Evolutionary conservation across 257 asterid species (phyloP).

Genomic region (Solanum dulcamara): DNA sequence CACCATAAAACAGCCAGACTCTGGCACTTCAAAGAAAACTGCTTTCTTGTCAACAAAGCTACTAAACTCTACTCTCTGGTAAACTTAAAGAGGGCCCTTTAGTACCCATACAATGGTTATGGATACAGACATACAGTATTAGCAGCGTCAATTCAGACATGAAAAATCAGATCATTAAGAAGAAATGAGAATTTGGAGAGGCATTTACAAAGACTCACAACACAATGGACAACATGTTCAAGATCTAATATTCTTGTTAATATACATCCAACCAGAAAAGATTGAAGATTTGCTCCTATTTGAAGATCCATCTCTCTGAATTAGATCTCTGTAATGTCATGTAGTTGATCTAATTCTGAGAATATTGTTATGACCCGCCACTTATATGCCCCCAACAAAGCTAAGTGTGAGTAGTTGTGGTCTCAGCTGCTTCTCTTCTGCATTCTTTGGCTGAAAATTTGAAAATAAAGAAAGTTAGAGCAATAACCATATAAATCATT

Average conservation of each 20-base stretch:
- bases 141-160: not conserved
- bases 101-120: no score
- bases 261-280: not conserved
- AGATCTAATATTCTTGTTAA: not conserved
- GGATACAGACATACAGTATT: no score
- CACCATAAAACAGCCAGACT: not conserved
- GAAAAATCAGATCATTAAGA: not conserved
- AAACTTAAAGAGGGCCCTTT: no score
- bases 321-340: not conserved
- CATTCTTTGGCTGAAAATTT: not conserved
- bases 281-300: not conserved
- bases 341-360: not conserved
- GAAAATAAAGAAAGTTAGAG: not conserved
- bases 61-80: no score
- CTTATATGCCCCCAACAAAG: not conserved
- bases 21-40: no score
- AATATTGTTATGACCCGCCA: no score
- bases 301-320: not conserved
- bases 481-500: not conserved
- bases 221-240: not conserved
- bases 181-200: not conserved
- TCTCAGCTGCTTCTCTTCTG: constrained; percentile 2
- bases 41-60: no score
- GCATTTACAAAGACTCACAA: not conserved
- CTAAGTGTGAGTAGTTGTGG: not conserved